Conservation (phyloP, 805 yeast species). For the Pachysolen tannophilus region DNA sequence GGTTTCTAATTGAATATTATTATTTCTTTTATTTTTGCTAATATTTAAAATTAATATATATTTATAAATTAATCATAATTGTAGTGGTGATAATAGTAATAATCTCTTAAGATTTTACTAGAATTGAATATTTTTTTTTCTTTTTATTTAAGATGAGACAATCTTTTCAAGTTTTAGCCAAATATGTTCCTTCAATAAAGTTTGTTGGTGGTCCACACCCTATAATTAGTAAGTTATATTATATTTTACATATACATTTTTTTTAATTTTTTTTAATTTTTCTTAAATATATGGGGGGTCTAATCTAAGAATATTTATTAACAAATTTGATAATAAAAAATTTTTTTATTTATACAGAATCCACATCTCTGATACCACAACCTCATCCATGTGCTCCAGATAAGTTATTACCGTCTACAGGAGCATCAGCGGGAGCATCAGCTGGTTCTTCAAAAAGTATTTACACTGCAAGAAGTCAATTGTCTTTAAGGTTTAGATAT, state of each 20-base stretch:
- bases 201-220: slow-evolving; percentile 80
- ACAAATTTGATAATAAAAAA: neutral
- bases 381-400: slow-evolving; percentile 32
- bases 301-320: too few relatives aligned
- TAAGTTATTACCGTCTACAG: slow-evolving; percentile 18
- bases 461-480: slow-evolving; percentile 47
- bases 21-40: too few relatives aligned
- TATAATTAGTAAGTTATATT: slow-evolving; percentile 38
- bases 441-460: slow-evolving; percentile 9
- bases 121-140: too few relatives aligned
- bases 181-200: slow-evolving; percentile 66
- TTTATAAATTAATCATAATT: too few relatives aligned
- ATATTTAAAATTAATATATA: too few relatives aligned
- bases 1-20: too few relatives aligned
- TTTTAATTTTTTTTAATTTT: neutral
- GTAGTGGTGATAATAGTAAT: too few relatives aligned
- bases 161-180: slow-evolving; percentile 19
- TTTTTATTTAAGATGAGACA: slow-evolving; percentile 24
- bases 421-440: slow-evolving; percentile 4
- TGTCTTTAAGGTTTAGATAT: slow-evolving; percentile 73
- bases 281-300: too few relatives aligned
- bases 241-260: too few relatives aligned
- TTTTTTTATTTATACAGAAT: too few relatives aligned
- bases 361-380: slow-evolving; percentile 5
- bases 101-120: too few relatives aligned